These are phyloP conservation scores for Brassica balearica DNA, from an alignment of 441 rosid species.

Conservation along the genomic window DNA sequence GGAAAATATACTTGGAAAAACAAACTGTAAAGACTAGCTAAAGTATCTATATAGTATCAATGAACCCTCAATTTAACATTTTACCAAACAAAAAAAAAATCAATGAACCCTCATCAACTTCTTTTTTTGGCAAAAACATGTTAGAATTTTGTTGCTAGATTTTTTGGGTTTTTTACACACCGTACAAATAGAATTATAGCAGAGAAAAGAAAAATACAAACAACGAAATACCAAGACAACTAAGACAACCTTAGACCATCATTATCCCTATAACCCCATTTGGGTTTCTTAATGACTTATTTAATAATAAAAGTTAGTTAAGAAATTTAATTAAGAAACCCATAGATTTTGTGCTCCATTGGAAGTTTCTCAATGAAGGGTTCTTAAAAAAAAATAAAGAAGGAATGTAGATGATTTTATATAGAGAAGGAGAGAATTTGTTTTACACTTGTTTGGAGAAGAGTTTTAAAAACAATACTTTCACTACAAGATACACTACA, in stretches of 20 bases:
- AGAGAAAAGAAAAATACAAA: neutral
- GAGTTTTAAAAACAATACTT: no score
- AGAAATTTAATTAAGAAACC: no score
- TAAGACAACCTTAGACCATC: neutral
- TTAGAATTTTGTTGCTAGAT: neutral
- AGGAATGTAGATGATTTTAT: neutral
- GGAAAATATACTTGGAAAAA: neutral
- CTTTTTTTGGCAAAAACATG: neutral
- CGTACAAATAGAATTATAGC: neutral
- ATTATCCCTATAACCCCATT: no score
- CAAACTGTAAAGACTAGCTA: neutral
- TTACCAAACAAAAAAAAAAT: no score
- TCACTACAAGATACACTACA: no score
- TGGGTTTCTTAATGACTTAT: no score
- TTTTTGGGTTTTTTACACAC: neutral
- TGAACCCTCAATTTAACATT: neutral
- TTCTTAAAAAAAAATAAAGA: no score
- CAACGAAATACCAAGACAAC: neutral
- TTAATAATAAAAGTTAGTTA: no score
- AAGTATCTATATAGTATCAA: no score
- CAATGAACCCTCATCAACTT: neutral
- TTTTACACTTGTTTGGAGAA: neutral
- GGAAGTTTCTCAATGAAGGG: no score
- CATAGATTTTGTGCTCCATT: no score
- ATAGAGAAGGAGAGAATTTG: neutral